These are phyloP conservation scores for Rhizoclosmatium sp. DNA, from an alignment of 192 early-diverging fungal species.

Conservation along the genomic window DNA sequence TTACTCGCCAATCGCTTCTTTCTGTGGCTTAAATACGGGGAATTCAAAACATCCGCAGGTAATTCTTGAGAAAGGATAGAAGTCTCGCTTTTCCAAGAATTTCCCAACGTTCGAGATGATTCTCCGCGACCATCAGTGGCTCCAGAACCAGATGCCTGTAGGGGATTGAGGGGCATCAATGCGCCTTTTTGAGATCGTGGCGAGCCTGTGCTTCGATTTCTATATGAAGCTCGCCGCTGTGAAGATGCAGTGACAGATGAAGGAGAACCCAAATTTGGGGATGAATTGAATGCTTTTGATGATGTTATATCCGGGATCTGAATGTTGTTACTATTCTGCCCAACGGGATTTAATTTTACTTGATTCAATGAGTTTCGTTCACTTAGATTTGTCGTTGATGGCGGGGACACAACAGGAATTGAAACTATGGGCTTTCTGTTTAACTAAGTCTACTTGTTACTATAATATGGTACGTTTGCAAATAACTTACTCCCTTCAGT, in stretches of 20 bases:
- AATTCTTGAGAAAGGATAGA: slow-evolving; percentile 1
- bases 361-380: background rate
- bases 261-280: slow-evolving; percentile 2
- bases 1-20: background rate
- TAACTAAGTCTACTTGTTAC: background rate
- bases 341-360: slow-evolving; percentile 13
- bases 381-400: background rate
- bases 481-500: no score
- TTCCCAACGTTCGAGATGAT: slow-evolving; percentile 6
- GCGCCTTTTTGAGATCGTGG: slow-evolving; percentile 18
- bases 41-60: slow-evolving; percentile 18
- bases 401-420: background rate
- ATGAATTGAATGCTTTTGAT: background rate
- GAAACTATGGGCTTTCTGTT: slow-evolving; percentile 1
- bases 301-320: background rate
- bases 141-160: background rate
- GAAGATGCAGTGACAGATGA: background rate
- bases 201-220: background rate
- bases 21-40: slow-evolving; percentile 18
- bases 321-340: background rate
- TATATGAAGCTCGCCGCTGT: slow-evolving; percentile 3
- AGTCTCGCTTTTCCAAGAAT: slow-evolving; percentile 9
- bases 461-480: background rate
- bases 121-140: background rate
- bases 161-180: slow-evolving; percentile 14